A percentile compares a stretch with the other conserved stretches of the same genome.
phyloP scores from a whole-genome alignment of 257 asterid species.

The Osmanthus fragrans region DNA sequence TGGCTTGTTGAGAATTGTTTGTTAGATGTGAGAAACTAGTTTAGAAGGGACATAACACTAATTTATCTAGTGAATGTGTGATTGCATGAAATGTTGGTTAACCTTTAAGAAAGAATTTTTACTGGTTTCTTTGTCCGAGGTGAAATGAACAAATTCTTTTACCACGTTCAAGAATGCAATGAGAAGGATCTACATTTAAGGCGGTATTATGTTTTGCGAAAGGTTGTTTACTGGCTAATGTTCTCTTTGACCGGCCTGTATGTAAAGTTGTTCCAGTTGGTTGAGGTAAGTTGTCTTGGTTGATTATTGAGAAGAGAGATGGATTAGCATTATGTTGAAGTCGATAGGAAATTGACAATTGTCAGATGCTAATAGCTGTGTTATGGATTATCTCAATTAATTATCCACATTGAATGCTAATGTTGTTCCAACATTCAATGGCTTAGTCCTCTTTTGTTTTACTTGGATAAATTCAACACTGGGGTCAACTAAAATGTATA shows the following conservation, averaged over 20 bases:
- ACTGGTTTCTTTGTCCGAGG: not conserved
- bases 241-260: not conserved
- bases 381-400: not conserved
- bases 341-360: not conserved
- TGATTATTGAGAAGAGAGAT: not conserved
- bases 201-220: not conserved
- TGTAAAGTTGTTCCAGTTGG: not conserved
- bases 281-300: not conserved
- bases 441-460: not conserved
- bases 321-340: not conserved
- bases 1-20: not conserved
- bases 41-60: not conserved
- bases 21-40: not conserved
- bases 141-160: not conserved
- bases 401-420: not conserved
- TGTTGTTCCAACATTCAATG: not conserved
- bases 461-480: slow-evolving; percentile 1
- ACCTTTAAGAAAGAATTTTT: no score
- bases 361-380: not conserved
- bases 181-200: not conserved
- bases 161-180: not conserved
- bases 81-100: not conserved
- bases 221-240: not conserved
- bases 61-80: not conserved
- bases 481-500: not conserved